A percentile compares a stretch with the other conserved stretches of the same genome.
Conservation (phyloP, 306 rosid genomes). For the Geum urbanum region DNA sequence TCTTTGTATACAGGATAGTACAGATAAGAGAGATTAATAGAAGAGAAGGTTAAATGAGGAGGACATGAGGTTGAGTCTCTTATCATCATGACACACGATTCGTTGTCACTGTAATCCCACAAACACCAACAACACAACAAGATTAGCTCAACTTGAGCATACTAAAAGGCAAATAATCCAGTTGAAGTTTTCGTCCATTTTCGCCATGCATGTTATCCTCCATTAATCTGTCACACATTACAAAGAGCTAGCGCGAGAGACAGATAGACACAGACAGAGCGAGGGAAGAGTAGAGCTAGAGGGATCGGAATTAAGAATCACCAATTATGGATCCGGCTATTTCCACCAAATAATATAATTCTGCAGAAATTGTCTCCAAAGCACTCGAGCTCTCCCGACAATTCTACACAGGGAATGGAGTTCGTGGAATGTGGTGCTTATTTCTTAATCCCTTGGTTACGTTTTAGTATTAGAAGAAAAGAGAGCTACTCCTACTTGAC, state of each 20-base stretch:
- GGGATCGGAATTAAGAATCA: background rate
- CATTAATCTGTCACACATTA: slow-evolving; percentile 1
- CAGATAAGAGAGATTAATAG: background rate
- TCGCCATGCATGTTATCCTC: slow-evolving; percentile 11
- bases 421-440: slow-evolving; percentile 16
- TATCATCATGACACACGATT: slow-evolving; percentile 11
- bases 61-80: background rate
- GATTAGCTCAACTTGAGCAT: slow-evolving; percentile 8
- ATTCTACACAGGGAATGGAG: slow-evolving; percentile 9
- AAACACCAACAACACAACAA: background rate
- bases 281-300: background rate
- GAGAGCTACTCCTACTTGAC: slow-evolving; percentile 8
- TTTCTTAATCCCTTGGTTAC: slow-evolving; percentile 10
- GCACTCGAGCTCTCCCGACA: slow-evolving; percentile 11
- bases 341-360: slow-evolving; percentile 1
- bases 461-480: background rate
- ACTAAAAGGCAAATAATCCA: background rate
- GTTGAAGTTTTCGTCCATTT: slow-evolving; percentile 1
- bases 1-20: background rate
- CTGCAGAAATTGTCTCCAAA: slow-evolving; percentile 6
- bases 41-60: background rate
- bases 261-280: background rate
- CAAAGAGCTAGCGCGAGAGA: background rate
- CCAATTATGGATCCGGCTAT: slow-evolving; percentile 13
- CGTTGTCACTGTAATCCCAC: slow-evolving; percentile 2